These are phyloP conservation scores for Coemansia sp. DNA, from an alignment of 192 early-diverging fungal species.

Conservation along the genomic window DNA sequence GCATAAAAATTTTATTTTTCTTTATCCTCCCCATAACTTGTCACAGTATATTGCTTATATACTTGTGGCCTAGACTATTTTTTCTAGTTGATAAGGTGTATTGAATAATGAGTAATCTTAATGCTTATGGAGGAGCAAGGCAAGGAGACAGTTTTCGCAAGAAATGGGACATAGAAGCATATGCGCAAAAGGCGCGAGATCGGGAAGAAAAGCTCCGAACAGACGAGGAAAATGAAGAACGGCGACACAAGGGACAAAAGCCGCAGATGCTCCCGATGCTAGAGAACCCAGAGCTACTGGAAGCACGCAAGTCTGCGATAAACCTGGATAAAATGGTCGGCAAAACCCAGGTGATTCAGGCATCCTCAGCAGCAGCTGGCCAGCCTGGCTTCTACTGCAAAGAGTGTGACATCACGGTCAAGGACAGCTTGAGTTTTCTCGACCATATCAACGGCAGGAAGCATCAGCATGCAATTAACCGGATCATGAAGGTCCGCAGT, in stretches of 20 bases:
- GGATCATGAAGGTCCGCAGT: constrained; percentile 79
- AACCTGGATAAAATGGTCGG: constrained; percentile 74
- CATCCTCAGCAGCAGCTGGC: constrained; percentile 52
- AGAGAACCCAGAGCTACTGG: constrained; percentile 48
- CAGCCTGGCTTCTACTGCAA: constrained; percentile 93
- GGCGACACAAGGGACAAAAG: constrained; percentile 54
- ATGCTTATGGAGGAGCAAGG: constrained; percentile 16
- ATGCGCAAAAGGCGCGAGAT: constrained; percentile 63
- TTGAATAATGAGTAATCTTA: neutral
- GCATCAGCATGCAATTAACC: constrained; percentile 79
- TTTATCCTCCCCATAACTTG: no score
- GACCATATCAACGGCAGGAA: constrained; percentile 91
- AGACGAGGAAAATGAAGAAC: constrained; percentile 55
- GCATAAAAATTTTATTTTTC: no score
- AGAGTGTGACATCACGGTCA: constrained; percentile 80
- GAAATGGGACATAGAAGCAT: constrained; percentile 71
- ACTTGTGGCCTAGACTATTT: no score
- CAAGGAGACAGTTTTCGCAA: constrained; percentile 29
- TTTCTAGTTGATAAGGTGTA: no score
- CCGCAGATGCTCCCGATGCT: constrained; percentile 11
- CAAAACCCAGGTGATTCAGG: constrained; percentile 78
- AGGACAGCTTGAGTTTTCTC: constrained; percentile 86
- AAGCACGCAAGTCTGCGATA: constrained; percentile 60
- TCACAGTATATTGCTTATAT: no score
- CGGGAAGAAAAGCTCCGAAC: constrained; percentile 54